These are phyloP conservation scores for Colletotrichum filicis DNA, from an alignment of 2,329 filamentous ascomycete species.

Conservation along the genomic window DNA sequence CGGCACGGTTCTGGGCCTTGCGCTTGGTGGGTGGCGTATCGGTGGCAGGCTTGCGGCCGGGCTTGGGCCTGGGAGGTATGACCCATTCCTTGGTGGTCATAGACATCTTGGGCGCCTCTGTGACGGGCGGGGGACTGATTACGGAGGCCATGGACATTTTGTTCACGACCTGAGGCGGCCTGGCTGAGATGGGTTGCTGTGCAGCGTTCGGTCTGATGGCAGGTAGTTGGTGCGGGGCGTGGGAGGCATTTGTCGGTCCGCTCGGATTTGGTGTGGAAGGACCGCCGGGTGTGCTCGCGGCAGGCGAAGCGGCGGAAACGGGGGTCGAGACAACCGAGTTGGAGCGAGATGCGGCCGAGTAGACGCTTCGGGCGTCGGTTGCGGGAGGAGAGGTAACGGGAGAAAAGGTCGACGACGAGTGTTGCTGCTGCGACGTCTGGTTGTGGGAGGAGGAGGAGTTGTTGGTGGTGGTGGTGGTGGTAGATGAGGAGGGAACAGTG, in stretches of 20 bases:
- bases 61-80: conserved; percentile 85
- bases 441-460: conserved; percentile 5
- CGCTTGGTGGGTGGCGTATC: conserved; percentile 93
- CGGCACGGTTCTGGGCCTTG: conserved; percentile 93
- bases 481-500: conserved; percentile 20
- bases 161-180: conserved; percentile 43
- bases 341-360: conserved; percentile 19
- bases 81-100: conserved; percentile 89
- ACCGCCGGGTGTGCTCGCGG: conserved; percentile 19
- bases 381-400: conserved; percentile 20
- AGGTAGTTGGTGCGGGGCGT: conserved; percentile 31
- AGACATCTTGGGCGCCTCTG: conserved; percentile 59
- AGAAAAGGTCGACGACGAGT: conserved; percentile 19
- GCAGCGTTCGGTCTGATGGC: conserved; percentile 36
- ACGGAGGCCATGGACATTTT: conserved; percentile 62
- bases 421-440: neutral
- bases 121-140: conserved; percentile 52
- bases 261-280: conserved; percentile 24
- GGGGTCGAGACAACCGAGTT: conserved; percentile 31
- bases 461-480: conserved; percentile 1
- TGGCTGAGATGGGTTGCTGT: conserved; percentile 44
- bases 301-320: conserved; percentile 23
- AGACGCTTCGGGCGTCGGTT: conserved; percentile 21
- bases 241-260: conserved; percentile 33
- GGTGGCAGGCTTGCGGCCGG: conserved; percentile 91